phyloP scores from a whole-genome alignment of 257 asterid species.

The Plantago elongata region DNA sequence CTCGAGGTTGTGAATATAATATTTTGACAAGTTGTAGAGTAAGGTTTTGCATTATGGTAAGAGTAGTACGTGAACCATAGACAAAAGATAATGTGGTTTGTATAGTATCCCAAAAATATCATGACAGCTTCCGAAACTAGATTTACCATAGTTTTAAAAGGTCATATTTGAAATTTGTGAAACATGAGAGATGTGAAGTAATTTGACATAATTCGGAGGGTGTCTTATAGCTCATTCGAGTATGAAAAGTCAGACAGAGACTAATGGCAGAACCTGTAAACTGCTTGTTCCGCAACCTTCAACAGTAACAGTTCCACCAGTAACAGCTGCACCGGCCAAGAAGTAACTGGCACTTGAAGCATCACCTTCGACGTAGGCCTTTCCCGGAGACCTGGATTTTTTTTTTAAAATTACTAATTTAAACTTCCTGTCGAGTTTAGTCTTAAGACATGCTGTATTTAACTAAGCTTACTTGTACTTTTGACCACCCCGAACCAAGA shows the following conservation, averaged over 20 bases:
- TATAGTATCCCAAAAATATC: too few species aligned
- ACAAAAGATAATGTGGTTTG: too few species aligned
- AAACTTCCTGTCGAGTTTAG: slow-evolving; percentile 13
- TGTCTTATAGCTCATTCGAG: background rate
- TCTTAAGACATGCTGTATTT: background rate
- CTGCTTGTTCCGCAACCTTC: slow-evolving; percentile 99
- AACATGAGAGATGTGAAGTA: background rate
- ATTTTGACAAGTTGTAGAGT: too few species aligned
- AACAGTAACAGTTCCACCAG: slow-evolving; percentile 88
- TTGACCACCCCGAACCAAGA: slow-evolving; percentile 86
- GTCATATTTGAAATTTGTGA: background rate
- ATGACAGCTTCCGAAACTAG: too few species aligned
- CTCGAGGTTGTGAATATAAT: too few species aligned
- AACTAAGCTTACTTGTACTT: slow-evolving; percentile 70
- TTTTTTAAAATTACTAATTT: slow-evolving; percentile 4
- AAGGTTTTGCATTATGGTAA: too few species aligned
- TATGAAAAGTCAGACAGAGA: slow-evolving; percentile 8
- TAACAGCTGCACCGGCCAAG: slow-evolving; percentile 98
- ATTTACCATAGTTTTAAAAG: background rate
- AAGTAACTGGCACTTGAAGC: slow-evolving; percentile 99
- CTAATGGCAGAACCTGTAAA: slow-evolving; percentile 61
- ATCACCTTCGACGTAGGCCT: slow-evolving; percentile 94
- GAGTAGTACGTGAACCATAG: too few species aligned
- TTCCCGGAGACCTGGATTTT: slow-evolving; percentile 99
- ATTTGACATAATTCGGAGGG: background rate